phyloP scores from a whole-genome alignment of 441 rosid species.

The Populus hybrid region DNA sequence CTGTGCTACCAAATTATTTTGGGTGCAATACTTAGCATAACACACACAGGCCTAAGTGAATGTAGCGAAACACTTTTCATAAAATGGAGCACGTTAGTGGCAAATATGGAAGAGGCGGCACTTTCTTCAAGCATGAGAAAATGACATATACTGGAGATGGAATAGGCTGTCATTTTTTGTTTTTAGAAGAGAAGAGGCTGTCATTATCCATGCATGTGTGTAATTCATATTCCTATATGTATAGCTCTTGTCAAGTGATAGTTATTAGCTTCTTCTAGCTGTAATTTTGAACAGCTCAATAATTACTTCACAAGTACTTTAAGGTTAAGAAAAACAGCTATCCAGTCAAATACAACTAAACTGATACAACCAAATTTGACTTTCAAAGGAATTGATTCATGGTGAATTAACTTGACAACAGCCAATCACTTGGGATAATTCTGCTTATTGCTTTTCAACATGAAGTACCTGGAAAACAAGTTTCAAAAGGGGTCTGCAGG shows the following conservation, averaged over 20 bases:
- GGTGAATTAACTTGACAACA: neutral
- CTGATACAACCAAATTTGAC: neutral
- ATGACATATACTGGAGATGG: neutral
- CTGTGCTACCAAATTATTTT: neutral
- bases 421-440: neutral
- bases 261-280: neutral
- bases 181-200: neutral
- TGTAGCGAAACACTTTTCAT: constrained; percentile 2
- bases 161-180: neutral
- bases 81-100: constrained; percentile 4
- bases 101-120: neutral
- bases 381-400: neutral
- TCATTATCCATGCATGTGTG: neutral
- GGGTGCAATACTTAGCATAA: neutral
- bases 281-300: neutral
- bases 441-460: neutral
- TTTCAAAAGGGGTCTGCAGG: constrained; percentile 85
- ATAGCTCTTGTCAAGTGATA: neutral
- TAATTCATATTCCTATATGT: neutral
- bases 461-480: constrained; percentile 77
- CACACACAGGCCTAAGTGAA: neutral
- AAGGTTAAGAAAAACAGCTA: neutral
- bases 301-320: neutral
- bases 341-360: neutral
- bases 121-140: neutral